Base-by-base conservation (phyloP, 768 basidiomycete genomes). In the Chalciporus chontae region DNA sequence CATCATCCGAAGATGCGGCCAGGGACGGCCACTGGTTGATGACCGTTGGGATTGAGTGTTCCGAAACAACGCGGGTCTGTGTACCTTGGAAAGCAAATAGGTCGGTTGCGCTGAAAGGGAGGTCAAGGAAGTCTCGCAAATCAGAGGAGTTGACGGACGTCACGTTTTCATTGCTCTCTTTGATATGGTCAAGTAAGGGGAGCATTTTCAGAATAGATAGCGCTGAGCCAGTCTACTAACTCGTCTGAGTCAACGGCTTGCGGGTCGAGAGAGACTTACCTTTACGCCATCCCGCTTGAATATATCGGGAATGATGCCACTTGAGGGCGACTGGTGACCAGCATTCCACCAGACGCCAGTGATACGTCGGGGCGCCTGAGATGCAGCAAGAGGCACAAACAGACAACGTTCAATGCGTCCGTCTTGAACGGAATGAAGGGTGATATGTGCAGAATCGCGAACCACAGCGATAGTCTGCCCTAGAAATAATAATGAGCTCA, bases 31-130 rank as follows among this genome's bases (percentile, higher is more conserved):
- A 91, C 26, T 70, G 62, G 18, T 73, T 72, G 45, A 92, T 85
- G 34, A 80, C 67, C 39, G 74, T 68, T n/a, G 88, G 87, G 17
- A 78, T 63, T 6, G 71, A 66, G 19, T 73, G 65, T 57, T 75
- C 76, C 38, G 69, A 66, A 23, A 63, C 63, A 27, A 73, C 54
- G 40, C 75, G 78, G 13, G 77, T 79, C 48, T 83, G 80, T 9
- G 80, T 78, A 34, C 81, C 83, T 69, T 89, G 85, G 62, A 90
- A 90, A 36, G 87, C 84, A 64, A 92, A 92, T 36, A 91, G 69
- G 69, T 90, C 85, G 47, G 83, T 83, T 8, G 85, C 84, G 49
- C 90, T 91, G 65, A 51, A 47, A 29, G 19, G 37, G 39, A 61
- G 31, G 64, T 65, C 48, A 54, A 38, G 49, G 43, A 45, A 31